Conservation (phyloP, 2,329 filamentous ascomycete species). For the Fusarium sp. region DNA sequence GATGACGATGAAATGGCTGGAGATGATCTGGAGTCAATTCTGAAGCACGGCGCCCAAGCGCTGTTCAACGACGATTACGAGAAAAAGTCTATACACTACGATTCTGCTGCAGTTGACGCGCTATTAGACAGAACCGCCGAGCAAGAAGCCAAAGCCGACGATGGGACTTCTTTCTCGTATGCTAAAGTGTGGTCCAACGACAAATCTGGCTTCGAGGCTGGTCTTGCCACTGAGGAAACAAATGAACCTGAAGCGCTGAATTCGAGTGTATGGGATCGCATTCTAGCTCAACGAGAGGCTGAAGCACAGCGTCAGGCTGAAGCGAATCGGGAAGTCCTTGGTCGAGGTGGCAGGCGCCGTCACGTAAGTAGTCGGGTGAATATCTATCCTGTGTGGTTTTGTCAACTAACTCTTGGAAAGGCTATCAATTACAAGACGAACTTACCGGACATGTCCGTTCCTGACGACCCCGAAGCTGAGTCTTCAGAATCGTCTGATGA, state of each 20-base stretch:
- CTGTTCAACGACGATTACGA: slow-evolving; percentile 80
- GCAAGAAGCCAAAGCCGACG: slow-evolving; percentile 74
- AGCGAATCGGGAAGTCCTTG: slow-evolving; percentile 75
- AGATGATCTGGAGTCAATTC: slow-evolving; percentile 84
- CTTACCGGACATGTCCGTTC: slow-evolving; percentile 31
- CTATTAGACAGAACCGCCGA: slow-evolving; percentile 87
- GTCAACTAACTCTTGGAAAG: slow-evolving; percentile 40
- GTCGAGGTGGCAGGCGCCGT: slow-evolving; percentile 82
- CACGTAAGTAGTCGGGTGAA: slow-evolving; percentile 41
- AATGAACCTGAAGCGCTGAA: slow-evolving; percentile 66
- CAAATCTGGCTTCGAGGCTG: slow-evolving; percentile 70
- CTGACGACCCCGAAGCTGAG: slow-evolving; percentile 42
- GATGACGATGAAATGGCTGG: slow-evolving; percentile 81
- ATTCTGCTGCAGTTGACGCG: slow-evolving; percentile 82
- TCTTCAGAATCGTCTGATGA: slow-evolving; percentile 49
- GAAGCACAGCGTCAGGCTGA: slow-evolving; percentile 78
- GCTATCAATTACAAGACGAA: slow-evolving; percentile 50
- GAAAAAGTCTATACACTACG: slow-evolving; percentile 81
- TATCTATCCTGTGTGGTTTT: not conserved
- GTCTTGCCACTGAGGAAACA: slow-evolving; percentile 61
- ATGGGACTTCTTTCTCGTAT: slow-evolving; percentile 87
- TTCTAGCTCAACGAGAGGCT: slow-evolving; percentile 82
- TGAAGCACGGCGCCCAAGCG: slow-evolving; percentile 86
- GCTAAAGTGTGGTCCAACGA: slow-evolving; percentile 94
- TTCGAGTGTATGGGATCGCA: slow-evolving; percentile 86